Evolutionary conservation across 331 rosid species (phyloP).

Genomic region (Telfairia occidentalis): DNA sequence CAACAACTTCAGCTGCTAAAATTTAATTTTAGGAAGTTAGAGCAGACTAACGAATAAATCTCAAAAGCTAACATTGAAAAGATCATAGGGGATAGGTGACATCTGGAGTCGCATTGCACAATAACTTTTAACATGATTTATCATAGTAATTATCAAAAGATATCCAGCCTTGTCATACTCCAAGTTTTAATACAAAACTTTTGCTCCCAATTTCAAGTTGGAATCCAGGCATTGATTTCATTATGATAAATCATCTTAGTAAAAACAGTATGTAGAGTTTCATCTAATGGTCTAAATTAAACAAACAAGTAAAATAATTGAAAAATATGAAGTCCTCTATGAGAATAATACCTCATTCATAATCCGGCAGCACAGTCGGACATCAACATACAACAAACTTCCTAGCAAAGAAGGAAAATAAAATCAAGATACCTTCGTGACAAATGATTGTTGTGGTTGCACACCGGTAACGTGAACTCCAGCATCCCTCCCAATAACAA

Average conservation of each 20-base stretch:
- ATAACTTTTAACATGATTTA: not conserved
- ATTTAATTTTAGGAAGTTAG: not conserved
- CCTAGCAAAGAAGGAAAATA: not conserved
- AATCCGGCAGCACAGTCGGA: not conserved
- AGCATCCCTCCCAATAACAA: conserved; percentile 71
- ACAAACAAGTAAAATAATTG: not conserved
- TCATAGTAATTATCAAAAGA: not conserved
- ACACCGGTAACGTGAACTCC: conserved; percentile 47
- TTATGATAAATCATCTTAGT: not conserved
- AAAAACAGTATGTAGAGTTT: not conserved
- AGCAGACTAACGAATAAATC: not conserved
- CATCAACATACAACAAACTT: not conserved
- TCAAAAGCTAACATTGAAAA: not conserved
- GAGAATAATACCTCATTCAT: not conserved
- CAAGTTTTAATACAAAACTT: not conserved
- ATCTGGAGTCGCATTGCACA: not conserved
- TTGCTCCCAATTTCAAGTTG: not conserved
- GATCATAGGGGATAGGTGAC: not conserved
- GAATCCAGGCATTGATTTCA: not conserved
- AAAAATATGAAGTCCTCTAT: not conserved
- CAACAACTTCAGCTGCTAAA: not conserved
- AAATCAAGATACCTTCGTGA: conserved; percentile 49
- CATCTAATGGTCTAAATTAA: not conserved
- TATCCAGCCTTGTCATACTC: not conserved
- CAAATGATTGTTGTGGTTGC: conserved; percentile 59